Base-by-base conservation (phyloP, 495 filamentous ascomycete species). In the Aspergillus haitiensis region DNA sequence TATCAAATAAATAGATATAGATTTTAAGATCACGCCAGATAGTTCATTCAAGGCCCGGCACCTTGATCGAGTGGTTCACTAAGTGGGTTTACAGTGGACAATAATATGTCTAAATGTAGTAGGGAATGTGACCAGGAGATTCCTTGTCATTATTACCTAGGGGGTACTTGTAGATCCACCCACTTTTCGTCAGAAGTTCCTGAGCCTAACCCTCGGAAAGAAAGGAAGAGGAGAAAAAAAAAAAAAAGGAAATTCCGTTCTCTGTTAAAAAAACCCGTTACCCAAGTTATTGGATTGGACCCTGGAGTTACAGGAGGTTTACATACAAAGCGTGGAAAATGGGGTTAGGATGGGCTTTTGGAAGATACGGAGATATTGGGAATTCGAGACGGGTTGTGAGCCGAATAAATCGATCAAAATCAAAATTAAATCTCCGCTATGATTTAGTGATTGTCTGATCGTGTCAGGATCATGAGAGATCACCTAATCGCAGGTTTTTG, bases 401-500 rank as follows among this genome's bases (percentile, higher is more conserved):
- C 21, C 21, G 3, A 27, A 27, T 27, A 27, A 27, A 27, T 27
- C 21, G 21, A 27, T 27, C 21, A 27, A 27, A 27, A 27, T 27
- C 21, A 27, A 27, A 27, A 27, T 27, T 1, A 27, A 27, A 27
- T 27, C 21, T 27, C 21, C 21, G 21, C 21, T 27, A 3, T 27
- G 3, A 27, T 27, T 27, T 27, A 52, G 21, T 34, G 51, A 46
- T 47, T 48, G 54, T 56, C 40, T 45, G 54, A 47, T 47, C 40
- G 11, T 12, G 11, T 21, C 5, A 51, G 21, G 57, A 37, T 32
- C 39, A 49, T 21, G 9, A 59, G 37, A 45, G 48, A 59, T 51
- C 27, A 15, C 48, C n/a, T 21, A 42, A 59, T 59, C 31, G 51
- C 46, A 42, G 27, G 42, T 52, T 42, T 49, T 42, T 18, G 10